phyloP scores from a whole-genome alignment of 2,329 filamentous ascomycete species.

The Lasiodiplodia theobromae region DNA sequence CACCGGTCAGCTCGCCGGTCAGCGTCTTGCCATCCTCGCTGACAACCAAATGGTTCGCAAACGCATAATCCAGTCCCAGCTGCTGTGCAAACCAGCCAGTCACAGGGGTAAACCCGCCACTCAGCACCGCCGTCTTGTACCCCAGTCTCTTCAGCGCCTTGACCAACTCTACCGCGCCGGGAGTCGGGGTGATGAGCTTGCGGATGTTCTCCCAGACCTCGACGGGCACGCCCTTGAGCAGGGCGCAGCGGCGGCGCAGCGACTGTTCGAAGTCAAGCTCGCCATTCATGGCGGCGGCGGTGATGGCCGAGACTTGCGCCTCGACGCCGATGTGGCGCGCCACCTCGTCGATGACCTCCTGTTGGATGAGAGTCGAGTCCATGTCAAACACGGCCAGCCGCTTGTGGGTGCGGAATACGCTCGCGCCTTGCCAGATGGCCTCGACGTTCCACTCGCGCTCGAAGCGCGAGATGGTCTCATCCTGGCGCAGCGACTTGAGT shows the following conservation, averaged over 20 bases:
- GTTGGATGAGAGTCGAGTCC: constrained; percentile 96
- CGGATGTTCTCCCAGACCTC: constrained; percentile 81
- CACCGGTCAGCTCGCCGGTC: constrained; percentile 74
- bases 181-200: constrained; percentile 78
- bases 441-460: constrained; percentile 91
- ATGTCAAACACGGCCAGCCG: constrained; percentile 96
- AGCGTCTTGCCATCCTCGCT: constrained; percentile 62
- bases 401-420: constrained; percentile 78
- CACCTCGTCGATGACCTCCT: constrained; percentile 97
- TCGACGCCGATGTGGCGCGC: constrained; percentile 85
- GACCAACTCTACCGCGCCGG: constrained; percentile 78
- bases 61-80: constrained; percentile 85
- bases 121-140: constrained; percentile 87
- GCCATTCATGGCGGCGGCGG: constrained; percentile 91
- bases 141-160: constrained; percentile 77
- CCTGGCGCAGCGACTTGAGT: constrained; percentile 74
- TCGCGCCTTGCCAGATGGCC: constrained; percentile 77
- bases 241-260: constrained; percentile 78
- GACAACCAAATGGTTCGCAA: constrained; percentile 82
- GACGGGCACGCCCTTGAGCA: constrained; percentile 81
- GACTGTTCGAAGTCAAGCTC: constrained; percentile 91
- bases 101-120: constrained; percentile 89
- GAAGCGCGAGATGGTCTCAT: constrained; percentile 80
- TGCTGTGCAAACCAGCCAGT: constrained; percentile 84
- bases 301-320: constrained; percentile 77